Conservation (phyloP, 441 rosid genomes). For the Syzygium malaccense region DNA sequence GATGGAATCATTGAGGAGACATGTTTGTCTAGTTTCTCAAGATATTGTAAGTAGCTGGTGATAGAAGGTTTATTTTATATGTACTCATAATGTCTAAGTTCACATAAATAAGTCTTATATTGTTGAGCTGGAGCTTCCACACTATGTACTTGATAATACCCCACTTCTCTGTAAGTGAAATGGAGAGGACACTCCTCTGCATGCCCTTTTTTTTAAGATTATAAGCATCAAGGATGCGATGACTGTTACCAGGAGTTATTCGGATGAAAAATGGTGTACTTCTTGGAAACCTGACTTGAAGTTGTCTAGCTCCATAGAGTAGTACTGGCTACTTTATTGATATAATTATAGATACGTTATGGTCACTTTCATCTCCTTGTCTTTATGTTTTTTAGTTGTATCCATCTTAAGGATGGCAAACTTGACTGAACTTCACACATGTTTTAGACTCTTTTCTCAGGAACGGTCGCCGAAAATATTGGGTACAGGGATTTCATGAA, state of each 20-base stretch:
- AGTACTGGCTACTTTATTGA: background rate
- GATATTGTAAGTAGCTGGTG: slow-evolving; percentile 52
- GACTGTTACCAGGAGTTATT: background rate
- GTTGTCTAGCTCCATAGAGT: background rate
- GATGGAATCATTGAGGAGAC: slow-evolving; percentile 67
- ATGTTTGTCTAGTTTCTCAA: slow-evolving; percentile 90
- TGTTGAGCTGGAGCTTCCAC: background rate
- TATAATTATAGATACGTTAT: background rate
- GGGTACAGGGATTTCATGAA: slow-evolving; percentile 71
- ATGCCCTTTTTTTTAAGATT: background rate
- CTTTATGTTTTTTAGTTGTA: background rate
- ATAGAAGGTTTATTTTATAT: background rate
- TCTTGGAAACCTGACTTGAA: background rate
- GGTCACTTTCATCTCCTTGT: background rate
- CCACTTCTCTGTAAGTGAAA: background rate
- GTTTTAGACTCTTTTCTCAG: slow-evolving; percentile 71
- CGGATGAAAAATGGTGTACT: background rate
- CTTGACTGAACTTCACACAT: background rate
- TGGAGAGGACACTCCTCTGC: background rate
- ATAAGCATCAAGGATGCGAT: background rate
- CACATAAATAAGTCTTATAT: background rate
- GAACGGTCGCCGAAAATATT: slow-evolving; percentile 86
- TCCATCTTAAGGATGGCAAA: background rate
- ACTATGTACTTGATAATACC: background rate
- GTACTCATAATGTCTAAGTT: background rate